Percentiles rank a stretch among this genome's conserved stretches.
Evolutionary conservation across 2,329 filamentous ascomycete genomes (phyloP).

Genomic region (Dothidotthia symphoricarpi): DNA sequence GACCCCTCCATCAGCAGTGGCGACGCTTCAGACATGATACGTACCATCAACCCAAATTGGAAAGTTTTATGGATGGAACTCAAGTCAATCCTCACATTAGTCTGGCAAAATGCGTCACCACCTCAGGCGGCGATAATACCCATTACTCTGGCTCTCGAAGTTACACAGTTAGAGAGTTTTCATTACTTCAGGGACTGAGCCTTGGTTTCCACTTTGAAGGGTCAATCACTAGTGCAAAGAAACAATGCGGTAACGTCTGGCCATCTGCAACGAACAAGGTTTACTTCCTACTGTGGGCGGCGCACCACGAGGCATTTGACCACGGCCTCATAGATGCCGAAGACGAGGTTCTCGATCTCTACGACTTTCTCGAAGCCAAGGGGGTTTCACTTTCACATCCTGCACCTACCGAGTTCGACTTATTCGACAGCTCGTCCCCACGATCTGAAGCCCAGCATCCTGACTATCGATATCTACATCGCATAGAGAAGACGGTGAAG

Average conservation of each 20-base stretch:
- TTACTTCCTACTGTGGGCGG: conserved; percentile 1
- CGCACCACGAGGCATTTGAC: conserved; percentile 28
- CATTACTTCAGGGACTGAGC: conserved; percentile 18
- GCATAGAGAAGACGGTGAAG: no score
- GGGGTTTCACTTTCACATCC: no score
- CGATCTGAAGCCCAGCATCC: no score
- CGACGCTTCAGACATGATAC: conserved; percentile 3
- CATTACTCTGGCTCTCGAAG: conserved; percentile 18
- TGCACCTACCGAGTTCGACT: no score
- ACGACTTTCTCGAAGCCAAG: no score
- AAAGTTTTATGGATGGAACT: no score
- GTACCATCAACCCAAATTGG: conserved; percentile 18
- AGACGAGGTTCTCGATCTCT: conserved; percentile 24
- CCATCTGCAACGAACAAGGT: conserved; percentile 8
- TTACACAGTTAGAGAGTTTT: conserved; percentile 19
- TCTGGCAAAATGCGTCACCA: conserved; percentile 17
- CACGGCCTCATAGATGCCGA: conserved; percentile 24
- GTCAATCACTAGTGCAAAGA: conserved; percentile 5
- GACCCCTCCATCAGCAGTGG: conserved; percentile 6
- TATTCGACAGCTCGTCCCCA: no score
- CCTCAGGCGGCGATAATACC: conserved; percentile 15
- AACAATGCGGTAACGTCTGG: conserved; percentile 27
- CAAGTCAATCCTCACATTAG: neutral
- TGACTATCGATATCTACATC: no score
- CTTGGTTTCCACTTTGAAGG: conserved; percentile 13